Conservation (phyloP, 352 stramenopile genomes). For the Pythium plurisporium region DNA sequence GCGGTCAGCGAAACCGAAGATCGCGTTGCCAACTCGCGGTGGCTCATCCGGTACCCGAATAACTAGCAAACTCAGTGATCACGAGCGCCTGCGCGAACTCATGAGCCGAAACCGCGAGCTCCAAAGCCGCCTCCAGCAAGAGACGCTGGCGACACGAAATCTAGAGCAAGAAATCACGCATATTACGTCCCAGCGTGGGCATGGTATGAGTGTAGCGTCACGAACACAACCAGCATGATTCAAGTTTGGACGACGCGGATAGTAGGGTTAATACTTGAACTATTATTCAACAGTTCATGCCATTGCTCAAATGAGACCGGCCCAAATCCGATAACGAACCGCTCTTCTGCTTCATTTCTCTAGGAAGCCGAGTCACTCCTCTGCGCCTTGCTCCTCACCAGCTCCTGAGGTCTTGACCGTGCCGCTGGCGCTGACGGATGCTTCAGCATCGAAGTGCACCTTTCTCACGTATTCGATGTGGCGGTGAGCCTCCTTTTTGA, state of each 20-base stretch:
- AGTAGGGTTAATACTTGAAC: too few relatives aligned
- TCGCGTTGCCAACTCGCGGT: neutral
- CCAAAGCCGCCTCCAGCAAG: slow-evolving; percentile 66
- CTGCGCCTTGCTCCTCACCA: too few relatives aligned
- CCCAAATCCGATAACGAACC: too few relatives aligned
- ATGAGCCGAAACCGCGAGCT: slow-evolving; percentile 79
- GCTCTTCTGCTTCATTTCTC: neutral
- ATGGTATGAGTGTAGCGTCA: neutral
- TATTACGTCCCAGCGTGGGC: slow-evolving; percentile 28
- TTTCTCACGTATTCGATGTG: slow-evolving; percentile 64
- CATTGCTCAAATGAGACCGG: too few relatives aligned
- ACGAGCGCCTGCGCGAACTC: slow-evolving; percentile 62
- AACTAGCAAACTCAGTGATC: slow-evolving; percentile 30
- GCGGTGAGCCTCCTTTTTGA: slow-evolving; percentile 51
- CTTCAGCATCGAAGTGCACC: slow-evolving; percentile 30
- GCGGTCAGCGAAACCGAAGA: too few relatives aligned
- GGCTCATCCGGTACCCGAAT: neutral
- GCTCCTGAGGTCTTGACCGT: neutral
- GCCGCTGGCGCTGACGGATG: neutral
- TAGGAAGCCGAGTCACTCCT: too few relatives aligned
- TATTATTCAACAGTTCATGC: too few relatives aligned
- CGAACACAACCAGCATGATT: neutral
- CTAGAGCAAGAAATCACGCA: slow-evolving; percentile 70
- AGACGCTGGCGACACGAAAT: slow-evolving; percentile 63
- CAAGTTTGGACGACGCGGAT: neutral